These are phyloP conservation scores for Trichoderma aggressivum DNA, from an alignment of 2,329 filamentous ascomycete species.

Conservation along the genomic window DNA sequence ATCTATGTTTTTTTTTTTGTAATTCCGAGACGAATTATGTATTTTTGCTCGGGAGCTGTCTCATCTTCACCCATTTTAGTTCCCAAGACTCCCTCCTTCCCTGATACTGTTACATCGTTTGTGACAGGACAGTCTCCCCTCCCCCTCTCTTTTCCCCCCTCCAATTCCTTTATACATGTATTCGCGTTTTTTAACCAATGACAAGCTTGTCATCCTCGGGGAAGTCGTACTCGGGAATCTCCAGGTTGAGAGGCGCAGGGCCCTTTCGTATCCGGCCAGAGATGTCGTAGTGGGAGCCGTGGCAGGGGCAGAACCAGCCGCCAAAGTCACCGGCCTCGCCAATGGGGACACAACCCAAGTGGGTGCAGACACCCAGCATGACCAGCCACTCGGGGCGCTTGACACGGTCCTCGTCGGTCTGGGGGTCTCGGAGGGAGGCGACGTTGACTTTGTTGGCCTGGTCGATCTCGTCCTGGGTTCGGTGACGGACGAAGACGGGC, in stretches of 20 bases:
- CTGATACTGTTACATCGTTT: slow-evolving; percentile 24
- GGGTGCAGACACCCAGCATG: slow-evolving; percentile 99
- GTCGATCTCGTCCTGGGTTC: slow-evolving; percentile 87
- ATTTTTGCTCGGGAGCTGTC: slow-evolving; percentile 21
- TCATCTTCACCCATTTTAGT: slow-evolving; percentile 11
- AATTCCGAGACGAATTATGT: slow-evolving; percentile 12
- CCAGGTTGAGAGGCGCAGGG: slow-evolving; percentile 94
- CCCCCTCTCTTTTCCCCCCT: slow-evolving; percentile 14
- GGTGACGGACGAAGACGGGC: slow-evolving; percentile 99
- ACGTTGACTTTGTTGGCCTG: slow-evolving; percentile 89
- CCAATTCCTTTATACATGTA: slow-evolving; percentile 9
- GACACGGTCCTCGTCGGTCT: slow-evolving; percentile 86
- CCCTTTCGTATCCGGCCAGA: slow-evolving; percentile 97
- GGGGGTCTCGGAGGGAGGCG: slow-evolving; percentile 81
- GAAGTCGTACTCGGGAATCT: slow-evolving; percentile 91
- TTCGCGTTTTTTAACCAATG: slow-evolving; percentile 69
- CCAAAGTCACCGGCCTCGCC: slow-evolving; percentile 97
- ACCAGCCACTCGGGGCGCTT: slow-evolving; percentile 98
- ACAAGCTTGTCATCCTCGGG: slow-evolving; percentile 82
- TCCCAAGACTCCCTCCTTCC: neutral
- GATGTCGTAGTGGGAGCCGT: slow-evolving; percentile 99
- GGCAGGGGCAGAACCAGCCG: slow-evolving; percentile 99
- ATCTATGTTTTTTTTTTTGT: slow-evolving; percentile 15
- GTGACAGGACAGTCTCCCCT: slow-evolving; percentile 12
- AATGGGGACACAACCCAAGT: slow-evolving; percentile 98